Conservation (phyloP, 2,329 filamentous ascomycete genomes). For the Verticillium albo-atrum region DNA sequence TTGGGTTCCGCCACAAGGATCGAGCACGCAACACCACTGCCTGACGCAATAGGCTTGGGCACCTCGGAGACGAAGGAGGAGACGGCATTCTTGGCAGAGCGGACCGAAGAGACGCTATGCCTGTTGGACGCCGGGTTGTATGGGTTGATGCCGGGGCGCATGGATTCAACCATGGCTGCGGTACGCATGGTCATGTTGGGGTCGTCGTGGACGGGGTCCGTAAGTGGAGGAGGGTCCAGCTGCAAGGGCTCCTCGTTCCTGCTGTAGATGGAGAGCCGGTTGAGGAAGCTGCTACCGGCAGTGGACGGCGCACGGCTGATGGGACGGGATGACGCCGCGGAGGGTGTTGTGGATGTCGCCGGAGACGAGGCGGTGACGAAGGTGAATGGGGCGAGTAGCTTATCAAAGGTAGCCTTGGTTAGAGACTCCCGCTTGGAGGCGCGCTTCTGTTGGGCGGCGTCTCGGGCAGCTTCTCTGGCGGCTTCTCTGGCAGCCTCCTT, state of each 20-base stretch:
- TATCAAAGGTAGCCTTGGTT: not conserved
- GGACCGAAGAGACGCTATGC: conserved; percentile 46
- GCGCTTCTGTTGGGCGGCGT: not conserved
- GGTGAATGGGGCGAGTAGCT: not conserved
- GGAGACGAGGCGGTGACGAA: not conserved
- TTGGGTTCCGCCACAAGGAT: conserved; percentile 77
- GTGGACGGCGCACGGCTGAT: not conserved
- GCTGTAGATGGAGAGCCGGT: conserved; percentile 1
- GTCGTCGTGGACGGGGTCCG: not conserved
- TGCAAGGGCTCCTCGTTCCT: not conserved
- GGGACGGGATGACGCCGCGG: not conserved
- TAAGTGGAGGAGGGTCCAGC: not conserved
- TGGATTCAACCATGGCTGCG: conserved; percentile 8
- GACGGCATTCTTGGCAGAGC: conserved; percentile 45
- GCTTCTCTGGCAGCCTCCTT: not conserved
- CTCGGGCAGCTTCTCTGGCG: not conserved
- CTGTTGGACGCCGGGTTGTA: conserved; percentile 30
- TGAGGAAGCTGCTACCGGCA: not conserved
- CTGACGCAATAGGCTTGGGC: conserved; percentile 72
- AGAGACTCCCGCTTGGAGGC: not conserved
- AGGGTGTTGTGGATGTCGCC: not conserved
- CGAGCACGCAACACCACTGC: conserved; percentile 69
- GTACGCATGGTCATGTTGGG: conserved; percentile 12
- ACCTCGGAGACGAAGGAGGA: conserved; percentile 49
- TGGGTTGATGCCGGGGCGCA: conserved; percentile 11